Evolutionary conservation across 176 grass and related monocot genomes (phyloP).

Genomic region (Carex cristatella): DNA sequence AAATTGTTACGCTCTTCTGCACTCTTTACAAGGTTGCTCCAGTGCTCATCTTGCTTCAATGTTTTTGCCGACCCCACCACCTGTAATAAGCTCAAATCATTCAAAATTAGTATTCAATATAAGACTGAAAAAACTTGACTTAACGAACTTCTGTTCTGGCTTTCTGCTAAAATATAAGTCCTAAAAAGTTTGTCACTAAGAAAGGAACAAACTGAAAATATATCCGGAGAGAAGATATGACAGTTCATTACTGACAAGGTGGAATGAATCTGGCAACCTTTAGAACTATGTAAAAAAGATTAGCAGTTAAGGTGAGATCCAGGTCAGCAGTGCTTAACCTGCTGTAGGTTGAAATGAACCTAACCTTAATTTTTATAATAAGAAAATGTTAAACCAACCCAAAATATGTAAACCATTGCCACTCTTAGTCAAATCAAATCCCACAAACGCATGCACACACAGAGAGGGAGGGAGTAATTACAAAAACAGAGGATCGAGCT

Average conservation of each 20-base stretch:
- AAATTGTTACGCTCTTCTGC: conserved; percentile 57
- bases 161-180: neutral
- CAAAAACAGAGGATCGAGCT: conserved; percentile 9
- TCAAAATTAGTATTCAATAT: conserved; percentile 24
- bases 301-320: neutral
- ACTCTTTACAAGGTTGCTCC: conserved; percentile 77
- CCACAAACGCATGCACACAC: neutral
- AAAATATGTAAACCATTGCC: neutral
- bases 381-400: neutral
- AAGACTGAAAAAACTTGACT: neutral
- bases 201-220: no score
- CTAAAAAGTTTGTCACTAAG: no score
- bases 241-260: neutral
- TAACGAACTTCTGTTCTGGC: neutral
- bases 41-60: conserved; percentile 74
- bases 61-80: conserved; percentile 86
- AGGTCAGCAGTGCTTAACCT: neutral
- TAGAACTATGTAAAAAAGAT: neutral
- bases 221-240: neutral
- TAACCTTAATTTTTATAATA: neutral
- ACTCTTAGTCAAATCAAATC: neutral
- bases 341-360: neutral
- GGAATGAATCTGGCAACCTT: neutral
- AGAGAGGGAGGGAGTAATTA: conserved; percentile 25
- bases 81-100: conserved; percentile 22